A percentile compares a stretch with the other conserved stretches of the same genome.
These are phyloP conservation scores for Cytospora mali DNA, from an alignment of 2,329 filamentous ascomycete genomes.

Conservation along the genomic window DNA sequence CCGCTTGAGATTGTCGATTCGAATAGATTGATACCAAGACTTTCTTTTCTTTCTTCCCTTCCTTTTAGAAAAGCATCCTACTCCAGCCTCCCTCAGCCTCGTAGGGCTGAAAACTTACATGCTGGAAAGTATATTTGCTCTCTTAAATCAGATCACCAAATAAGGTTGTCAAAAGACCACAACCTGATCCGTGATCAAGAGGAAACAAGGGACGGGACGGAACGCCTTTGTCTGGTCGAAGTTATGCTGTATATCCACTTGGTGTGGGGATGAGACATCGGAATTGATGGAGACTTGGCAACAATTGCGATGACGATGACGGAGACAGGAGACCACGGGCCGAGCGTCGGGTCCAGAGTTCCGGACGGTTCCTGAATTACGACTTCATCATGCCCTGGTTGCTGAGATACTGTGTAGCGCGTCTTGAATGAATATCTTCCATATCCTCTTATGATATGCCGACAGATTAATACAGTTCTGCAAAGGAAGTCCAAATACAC, in stretches of 20 bases:
- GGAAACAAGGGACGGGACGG: not conserved
- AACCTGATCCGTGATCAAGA: not conserved
- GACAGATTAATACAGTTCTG: not conserved
- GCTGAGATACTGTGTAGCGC: not conserved
- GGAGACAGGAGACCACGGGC: too few species aligned
- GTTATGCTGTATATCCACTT: not conserved
- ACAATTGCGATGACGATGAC: too few species aligned
- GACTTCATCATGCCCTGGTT: not conserved
- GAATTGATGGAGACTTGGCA: not conserved
- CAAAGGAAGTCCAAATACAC: not conserved
- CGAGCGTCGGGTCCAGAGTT: not conserved
- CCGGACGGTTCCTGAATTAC: not conserved
- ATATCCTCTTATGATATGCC: not conserved
- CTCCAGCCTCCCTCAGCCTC: too few species aligned
- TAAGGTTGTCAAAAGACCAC: not conserved
- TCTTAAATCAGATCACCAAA: not conserved
- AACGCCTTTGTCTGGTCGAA: not conserved
- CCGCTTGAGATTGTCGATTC: not conserved
- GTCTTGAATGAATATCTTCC: not conserved
- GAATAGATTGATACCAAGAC: not conserved
- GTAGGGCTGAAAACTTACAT: not conserved
- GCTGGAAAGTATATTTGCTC: not conserved
- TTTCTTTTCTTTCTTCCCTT: not conserved
- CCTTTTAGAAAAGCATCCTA: not conserved
- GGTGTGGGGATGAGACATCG: not conserved